Evolutionary conservation across 345 rosid species (phyloP).

Genomic region (Diplotaxis tenuifolia): DNA sequence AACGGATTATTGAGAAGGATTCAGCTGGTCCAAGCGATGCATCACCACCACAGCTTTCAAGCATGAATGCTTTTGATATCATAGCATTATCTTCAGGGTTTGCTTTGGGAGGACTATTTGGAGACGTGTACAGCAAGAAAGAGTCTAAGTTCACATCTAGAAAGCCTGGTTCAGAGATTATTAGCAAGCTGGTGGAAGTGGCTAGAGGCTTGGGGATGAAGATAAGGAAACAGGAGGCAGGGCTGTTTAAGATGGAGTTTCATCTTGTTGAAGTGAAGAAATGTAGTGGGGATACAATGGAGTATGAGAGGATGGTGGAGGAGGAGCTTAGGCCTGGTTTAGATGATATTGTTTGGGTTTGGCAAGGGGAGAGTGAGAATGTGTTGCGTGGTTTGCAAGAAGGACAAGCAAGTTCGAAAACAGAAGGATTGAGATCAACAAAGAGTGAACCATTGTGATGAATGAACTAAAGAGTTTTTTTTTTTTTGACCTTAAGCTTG

Average conservation of each 20-base stretch:
- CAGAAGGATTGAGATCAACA: background rate
- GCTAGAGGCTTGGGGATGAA: constrained; percentile 52
- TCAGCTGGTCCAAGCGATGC: constrained; percentile 38
- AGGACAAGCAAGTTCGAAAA: too few relatives aligned
- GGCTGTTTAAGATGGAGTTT: constrained; percentile 70
- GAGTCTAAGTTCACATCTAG: constrained; percentile 64
- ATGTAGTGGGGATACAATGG: constrained; percentile 68
- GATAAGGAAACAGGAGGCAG: constrained; percentile 63
- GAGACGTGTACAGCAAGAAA: constrained; percentile 40
- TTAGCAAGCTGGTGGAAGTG: constrained; percentile 58
- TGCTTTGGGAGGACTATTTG: constrained; percentile 62
- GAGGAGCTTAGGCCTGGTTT: constrained; percentile 66
- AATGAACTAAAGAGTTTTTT: background rate
- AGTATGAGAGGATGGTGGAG: constrained; percentile 60
- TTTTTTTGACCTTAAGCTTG: background rate
- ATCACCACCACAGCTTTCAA: constrained; percentile 34
- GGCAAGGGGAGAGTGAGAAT: constrained; percentile 53
- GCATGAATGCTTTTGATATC: constrained; percentile 71
- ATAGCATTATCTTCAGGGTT: constrained; percentile 65
- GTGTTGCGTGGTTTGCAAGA: constrained; percentile 5
- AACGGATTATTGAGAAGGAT: constrained; percentile 34
- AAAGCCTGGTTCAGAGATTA: constrained; percentile 58
- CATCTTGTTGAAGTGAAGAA: constrained; percentile 75
- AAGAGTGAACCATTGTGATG: background rate
- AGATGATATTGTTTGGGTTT: constrained; percentile 71